These are phyloP conservation scores for Flaveria brownii DNA, from an alignment of 129 eudicot species.

Conservation along the genomic window DNA sequence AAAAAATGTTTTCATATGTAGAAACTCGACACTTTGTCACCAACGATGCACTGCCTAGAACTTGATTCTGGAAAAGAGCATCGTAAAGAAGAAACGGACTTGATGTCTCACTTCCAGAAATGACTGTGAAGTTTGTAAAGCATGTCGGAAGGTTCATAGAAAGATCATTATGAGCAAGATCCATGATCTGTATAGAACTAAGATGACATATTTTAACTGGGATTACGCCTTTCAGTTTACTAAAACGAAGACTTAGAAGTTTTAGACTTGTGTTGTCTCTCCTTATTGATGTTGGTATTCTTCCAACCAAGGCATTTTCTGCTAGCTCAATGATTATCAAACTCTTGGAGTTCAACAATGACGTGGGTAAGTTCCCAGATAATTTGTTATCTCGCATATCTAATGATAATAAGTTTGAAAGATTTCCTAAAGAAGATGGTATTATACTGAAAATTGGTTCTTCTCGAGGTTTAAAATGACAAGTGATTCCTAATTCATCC, in stretches of 20 bases:
- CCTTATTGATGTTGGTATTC: conserved; percentile 17
- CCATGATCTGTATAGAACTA: conserved; percentile 26
- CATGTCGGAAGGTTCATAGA: conserved; percentile 34
- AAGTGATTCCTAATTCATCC: conserved; percentile 26
- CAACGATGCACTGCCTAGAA: background rate
- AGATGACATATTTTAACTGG: conserved; percentile 29
- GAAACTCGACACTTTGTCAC: conserved; percentile 23
- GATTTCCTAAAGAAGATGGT: conserved; percentile 16
- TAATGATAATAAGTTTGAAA: background rate
- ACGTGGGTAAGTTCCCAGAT: conserved; percentile 11
- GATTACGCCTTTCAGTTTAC: conserved; percentile 18
- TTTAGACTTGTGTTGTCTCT: background rate
- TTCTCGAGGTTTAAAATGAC: no score
- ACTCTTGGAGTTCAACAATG: conserved; percentile 13
- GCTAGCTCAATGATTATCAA: conserved; percentile 20
- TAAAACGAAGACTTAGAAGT: conserved; percentile 28
- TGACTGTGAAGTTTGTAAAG: conserved; percentile 23
- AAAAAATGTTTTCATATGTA: conserved; percentile 1
- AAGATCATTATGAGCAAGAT: conserved; percentile 31
- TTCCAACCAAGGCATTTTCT: conserved; percentile 13
- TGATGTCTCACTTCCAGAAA: background rate
- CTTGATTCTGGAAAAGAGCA: background rate
- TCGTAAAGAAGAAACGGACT: background rate
- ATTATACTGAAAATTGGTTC: background rate
- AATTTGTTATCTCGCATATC: conserved; percentile 17